These are phyloP conservation scores for Lepidium africanum DNA, from an alignment of 345 rosid species.

Conservation along the genomic window DNA sequence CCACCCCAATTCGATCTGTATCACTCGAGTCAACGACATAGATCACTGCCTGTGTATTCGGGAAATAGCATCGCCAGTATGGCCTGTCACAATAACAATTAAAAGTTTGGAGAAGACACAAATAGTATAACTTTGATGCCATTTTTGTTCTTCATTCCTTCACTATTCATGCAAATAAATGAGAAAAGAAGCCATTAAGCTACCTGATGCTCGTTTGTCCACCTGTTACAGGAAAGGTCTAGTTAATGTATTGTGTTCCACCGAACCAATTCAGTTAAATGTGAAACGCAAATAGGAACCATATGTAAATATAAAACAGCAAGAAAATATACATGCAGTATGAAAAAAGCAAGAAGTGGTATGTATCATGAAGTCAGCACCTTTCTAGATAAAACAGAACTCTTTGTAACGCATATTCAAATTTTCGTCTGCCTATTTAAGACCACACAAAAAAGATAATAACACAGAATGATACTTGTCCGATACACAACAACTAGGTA, in stretches of 20 bases:
- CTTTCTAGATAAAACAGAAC: not conserved
- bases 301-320: too few relatives aligned
- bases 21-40: slow-evolving; percentile 62
- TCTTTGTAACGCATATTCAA: not conserved
- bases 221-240: slow-evolving; percentile 31
- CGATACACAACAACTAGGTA: not conserved
- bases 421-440: not conserved
- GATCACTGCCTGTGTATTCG: slow-evolving; percentile 39
- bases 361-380: not conserved
- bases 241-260: not conserved
- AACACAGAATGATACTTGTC: not conserved
- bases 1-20: slow-evolving; percentile 41
- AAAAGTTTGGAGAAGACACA: too few relatives aligned
- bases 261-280: too few relatives aligned
- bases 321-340: not conserved
- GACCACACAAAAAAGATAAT: not conserved
- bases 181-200: too few relatives aligned
- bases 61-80: slow-evolving; percentile 67
- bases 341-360: too few relatives aligned
- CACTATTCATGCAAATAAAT: too few relatives aligned
- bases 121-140: too few relatives aligned
- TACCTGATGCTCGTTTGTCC: slow-evolving; percentile 67
- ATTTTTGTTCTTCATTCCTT: too few relatives aligned
- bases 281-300: too few relatives aligned
- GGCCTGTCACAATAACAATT: too few relatives aligned